Evolutionary conservation across 2,329 filamentous ascomycete genomes (phyloP), one percentile per base, ranked within the genome.

Genomic region (Neodidymelliopsis sp.): DNA sequence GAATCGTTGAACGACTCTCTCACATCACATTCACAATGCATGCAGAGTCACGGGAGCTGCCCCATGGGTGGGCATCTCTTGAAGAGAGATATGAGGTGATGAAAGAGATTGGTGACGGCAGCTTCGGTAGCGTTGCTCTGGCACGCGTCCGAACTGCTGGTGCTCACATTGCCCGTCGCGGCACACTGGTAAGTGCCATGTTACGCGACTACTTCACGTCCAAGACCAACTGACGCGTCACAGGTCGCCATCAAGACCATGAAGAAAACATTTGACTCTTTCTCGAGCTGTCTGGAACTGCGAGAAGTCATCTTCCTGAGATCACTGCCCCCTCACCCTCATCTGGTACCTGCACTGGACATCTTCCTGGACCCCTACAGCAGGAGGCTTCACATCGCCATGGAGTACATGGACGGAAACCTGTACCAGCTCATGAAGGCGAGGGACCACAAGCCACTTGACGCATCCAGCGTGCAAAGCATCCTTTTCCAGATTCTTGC

Each of bases 381-480:
- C 77, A 95, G 92, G 78, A 96, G 97, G 76, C 85, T 99, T 33
- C 94, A 99, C 75, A 99, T 99, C 61, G 87, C 85, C 69, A 99
- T 99, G 94, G 94, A 99, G 77, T 97, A 96, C 75, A 99, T 99
- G 94, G 94, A 99, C 72, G 94, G 94, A 39, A 99, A 99, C 74
- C 82, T 99, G 1, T 99, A 99, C 74, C 94, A 99, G 75, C 78
- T 99, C 56, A 99, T 99, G 94, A 99, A 99, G 79, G 88, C 94
- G 41, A 86, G 94, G 52, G 94, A 99, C 62, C 93, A 97, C 80
- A 97, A 97, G 75, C 88, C 82, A 56, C 82, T 99, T 20, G 94
- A 99, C 67, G 89, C 89, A 44, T 84, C 83, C 53, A 96, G 90
- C 65, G 94, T 99, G 53, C 97, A 99, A 81, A 97, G 93, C 78